These are phyloP conservation scores for Dioscorea dumetorum DNA, from an alignment of 106 monocot genomes.

Conservation along the genomic window DNA sequence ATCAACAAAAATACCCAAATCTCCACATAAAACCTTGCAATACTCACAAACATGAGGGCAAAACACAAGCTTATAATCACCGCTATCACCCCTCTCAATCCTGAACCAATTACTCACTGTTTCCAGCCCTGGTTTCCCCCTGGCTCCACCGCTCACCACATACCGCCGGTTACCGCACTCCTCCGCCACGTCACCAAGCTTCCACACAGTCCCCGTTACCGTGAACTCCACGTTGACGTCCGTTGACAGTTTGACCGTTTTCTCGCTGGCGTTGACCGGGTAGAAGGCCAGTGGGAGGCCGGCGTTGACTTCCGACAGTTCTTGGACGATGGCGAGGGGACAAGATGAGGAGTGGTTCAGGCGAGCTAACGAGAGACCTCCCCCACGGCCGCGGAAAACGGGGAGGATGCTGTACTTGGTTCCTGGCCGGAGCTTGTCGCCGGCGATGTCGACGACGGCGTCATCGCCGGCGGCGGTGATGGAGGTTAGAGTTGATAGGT, in stretches of 20 bases:
- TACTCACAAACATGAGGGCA: slow-evolving; percentile 30
- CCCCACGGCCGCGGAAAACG: slow-evolving; percentile 21
- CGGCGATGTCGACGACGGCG: slow-evolving; percentile 29
- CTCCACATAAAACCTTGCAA: slow-evolving; percentile 29
- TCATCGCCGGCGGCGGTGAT: neutral
- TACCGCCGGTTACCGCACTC: slow-evolving; percentile 8
- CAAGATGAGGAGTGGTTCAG: slow-evolving; percentile 7
- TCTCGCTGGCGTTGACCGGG: slow-evolving; percentile 8
- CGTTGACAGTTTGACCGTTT: slow-evolving; percentile 6
- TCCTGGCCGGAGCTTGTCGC: slow-evolving; percentile 14
- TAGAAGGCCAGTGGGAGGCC: slow-evolving; percentile 32
- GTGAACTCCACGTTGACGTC: slow-evolving; percentile 25
- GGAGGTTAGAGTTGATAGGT: neutral
- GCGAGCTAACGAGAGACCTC: slow-evolving; percentile 16
- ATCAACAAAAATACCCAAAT: slow-evolving; percentile 26
- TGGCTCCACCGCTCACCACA: slow-evolving; percentile 20
- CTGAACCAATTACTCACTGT: slow-evolving; percentile 40
- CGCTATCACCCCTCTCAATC: slow-evolving; percentile 12
- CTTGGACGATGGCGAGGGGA: slow-evolving; percentile 42
- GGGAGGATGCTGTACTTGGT: slow-evolving; percentile 41
- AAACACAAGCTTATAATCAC: slow-evolving; percentile 33
- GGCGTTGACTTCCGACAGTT: slow-evolving; percentile 7
- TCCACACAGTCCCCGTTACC: slow-evolving; percentile 26
- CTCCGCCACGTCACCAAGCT: slow-evolving; percentile 6
- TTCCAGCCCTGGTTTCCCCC: slow-evolving; percentile 14